These are phyloP conservation scores for Tricholoma matsutake DNA, from an alignment of 768 basidiomycete genomes.

Conservation along the genomic window DNA sequence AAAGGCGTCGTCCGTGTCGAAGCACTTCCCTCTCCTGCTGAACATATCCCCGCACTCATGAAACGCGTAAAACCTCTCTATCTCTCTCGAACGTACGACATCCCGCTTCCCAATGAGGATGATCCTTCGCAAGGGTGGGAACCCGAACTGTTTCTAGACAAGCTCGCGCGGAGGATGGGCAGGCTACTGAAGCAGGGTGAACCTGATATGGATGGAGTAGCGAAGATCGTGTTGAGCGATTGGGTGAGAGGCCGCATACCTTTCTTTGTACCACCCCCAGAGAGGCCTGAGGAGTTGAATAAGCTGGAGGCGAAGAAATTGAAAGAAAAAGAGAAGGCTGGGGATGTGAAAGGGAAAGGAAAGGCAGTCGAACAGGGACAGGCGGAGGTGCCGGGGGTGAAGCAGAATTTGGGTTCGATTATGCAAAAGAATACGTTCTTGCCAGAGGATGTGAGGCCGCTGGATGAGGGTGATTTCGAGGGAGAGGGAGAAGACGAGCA, in stretches of 20 bases:
- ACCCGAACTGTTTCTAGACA: slow-evolving; percentile 77
- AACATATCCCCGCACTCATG: slow-evolving; percentile 87
- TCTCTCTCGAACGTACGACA: slow-evolving; percentile 79
- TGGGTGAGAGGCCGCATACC: slow-evolving; percentile 98
- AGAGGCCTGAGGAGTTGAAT: slow-evolving; percentile 70
- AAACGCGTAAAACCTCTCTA: slow-evolving; percentile 91
- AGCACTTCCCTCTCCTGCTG: slow-evolving; percentile 87
- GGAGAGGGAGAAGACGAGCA: slow-evolving; percentile 40
- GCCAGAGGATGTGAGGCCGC: slow-evolving; percentile 72
- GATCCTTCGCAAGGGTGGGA: slow-evolving; percentile 56
- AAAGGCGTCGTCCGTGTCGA: slow-evolving; percentile 98
- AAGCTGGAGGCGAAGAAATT: slow-evolving; percentile 55
- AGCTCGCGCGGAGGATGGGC: slow-evolving; percentile 87
- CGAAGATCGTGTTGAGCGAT: slow-evolving; percentile 93
- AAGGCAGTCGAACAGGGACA: slow-evolving; percentile 39
- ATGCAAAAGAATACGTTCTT: slow-evolving; percentile 87
- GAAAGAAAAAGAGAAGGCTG: slow-evolving; percentile 36
- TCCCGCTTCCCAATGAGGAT: slow-evolving; percentile 59
- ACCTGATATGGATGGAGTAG: slow-evolving; percentile 86
- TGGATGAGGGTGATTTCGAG: slow-evolving; percentile 51
- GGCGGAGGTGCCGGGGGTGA: slow-evolving; percentile 57
- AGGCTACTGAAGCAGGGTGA: slow-evolving; percentile 93
- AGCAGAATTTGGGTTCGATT: slow-evolving; percentile 83
- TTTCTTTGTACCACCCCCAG: slow-evolving; percentile 92
- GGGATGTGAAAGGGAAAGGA: slow-evolving; percentile 52